Evolutionary conservation across 2,329 filamentous ascomycete genomes (phyloP).

Genomic region (Pseudogymnoascus sp.): DNA sequence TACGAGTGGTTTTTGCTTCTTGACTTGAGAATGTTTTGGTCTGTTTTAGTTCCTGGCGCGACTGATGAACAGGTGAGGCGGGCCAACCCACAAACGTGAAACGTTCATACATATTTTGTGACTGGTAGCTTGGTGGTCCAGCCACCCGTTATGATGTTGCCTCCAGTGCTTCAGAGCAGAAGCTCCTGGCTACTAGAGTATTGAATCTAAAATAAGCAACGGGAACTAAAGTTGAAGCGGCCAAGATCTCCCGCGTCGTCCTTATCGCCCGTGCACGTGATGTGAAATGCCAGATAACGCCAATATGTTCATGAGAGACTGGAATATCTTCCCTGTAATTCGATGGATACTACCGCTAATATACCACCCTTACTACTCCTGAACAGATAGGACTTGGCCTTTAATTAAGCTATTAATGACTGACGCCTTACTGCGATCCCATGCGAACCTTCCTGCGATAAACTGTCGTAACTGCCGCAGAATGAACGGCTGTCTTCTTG

Average conservation of each 20-base stretch:
- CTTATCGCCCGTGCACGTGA: neutral
- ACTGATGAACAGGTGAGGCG: neutral
- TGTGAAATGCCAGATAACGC: neutral
- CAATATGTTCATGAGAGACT: neutral
- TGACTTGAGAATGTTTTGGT: neutral
- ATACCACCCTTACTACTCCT: neutral
- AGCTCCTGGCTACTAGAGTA: neutral
- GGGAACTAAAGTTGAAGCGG: neutral
- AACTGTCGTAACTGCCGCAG: neutral
- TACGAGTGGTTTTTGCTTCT: neutral
- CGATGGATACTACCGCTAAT: neutral
- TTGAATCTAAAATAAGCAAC: neutral
- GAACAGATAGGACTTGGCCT: neutral
- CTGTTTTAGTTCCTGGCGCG: neutral
- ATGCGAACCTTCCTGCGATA: neutral
- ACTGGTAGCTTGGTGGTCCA: neutral
- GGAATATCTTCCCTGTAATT: neutral
- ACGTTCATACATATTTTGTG: conserved; percentile 3
- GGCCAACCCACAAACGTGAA: neutral
- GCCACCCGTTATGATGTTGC: neutral
- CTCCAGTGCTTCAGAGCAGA: neutral
- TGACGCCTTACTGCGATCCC: neutral
- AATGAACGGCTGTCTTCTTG: neutral
- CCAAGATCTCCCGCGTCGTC: neutral
- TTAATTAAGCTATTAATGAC: neutral